phyloP scores from a whole-genome alignment of 2,329 filamentous ascomycete species.

The Teratosphaeria pseudoeucalypti region DNA sequence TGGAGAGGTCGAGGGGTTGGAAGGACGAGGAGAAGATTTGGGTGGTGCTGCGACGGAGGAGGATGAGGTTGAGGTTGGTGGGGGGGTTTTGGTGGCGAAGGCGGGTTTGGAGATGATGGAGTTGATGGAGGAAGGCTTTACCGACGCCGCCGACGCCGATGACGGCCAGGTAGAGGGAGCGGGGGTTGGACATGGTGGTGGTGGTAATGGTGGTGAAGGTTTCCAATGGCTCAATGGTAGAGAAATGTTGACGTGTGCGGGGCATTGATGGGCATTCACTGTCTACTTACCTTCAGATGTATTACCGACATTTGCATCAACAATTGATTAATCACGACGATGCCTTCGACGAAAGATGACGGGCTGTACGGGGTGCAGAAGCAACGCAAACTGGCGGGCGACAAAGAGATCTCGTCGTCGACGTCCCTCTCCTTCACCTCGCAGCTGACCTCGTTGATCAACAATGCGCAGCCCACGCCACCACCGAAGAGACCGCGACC shows the following conservation, averaged over 20 bases:
- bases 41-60: conserved; percentile 77
- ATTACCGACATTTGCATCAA: not conserved
- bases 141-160: conserved; percentile 78
- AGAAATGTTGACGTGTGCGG: not conserved
- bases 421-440: conserved; percentile 77
- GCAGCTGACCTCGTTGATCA: conserved; percentile 70
- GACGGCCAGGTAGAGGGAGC: conserved; percentile 38
- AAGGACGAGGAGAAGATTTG: conserved; percentile 67
- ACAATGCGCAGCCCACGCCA: not conserved
- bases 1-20: conserved; percentile 52
- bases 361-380: conserved; percentile 68
- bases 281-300: not conserved
- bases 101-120: conserved; percentile 56
- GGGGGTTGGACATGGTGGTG: conserved; percentile 29
- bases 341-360: conserved; percentile 41
- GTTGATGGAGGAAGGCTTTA: conserved; percentile 78
- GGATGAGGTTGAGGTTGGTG: conserved; percentile 58
- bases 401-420: conserved; percentile 57
- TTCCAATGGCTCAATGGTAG: not conserved
- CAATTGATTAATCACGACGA: conserved; percentile 4
- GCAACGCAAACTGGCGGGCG: conserved; percentile 49
- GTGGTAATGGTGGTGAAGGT: not conserved
- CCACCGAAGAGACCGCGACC: conserved; percentile 26
- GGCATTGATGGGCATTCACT: not conserved
- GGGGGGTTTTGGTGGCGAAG: conserved; percentile 36